Evolutionary conservation across 805 yeast genomes (phyloP), one percentile per base, ranked within the genome.

Genomic region (Wickerhamomyces canadensis): DNA sequence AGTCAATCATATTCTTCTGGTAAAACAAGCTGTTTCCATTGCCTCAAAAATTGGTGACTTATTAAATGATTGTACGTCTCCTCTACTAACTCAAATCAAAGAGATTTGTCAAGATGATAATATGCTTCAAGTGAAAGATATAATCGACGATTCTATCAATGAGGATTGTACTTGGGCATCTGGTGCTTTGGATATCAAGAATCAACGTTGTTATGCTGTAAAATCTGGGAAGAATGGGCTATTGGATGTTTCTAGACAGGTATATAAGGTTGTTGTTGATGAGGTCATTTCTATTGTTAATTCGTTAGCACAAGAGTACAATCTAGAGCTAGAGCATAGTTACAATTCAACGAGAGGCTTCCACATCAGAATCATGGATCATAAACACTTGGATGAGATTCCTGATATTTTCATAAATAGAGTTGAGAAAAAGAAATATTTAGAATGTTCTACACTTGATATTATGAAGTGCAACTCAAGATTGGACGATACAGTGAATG

Each of bases 201-300:
- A 68, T 41, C 76, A 70, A 39, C 57, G 58, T 41, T 57, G 66
- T 21, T 67, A 64, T 49, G 74, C 76, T 0, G 65, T 70, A 0
- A 69, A 58, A 40, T 51, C 64, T 26, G 74, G 73, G 0, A 46
- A 53, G 3, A 70, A 72, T 47, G 76, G 76, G 0, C 44, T 72
- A 10, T 47, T 71, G 1, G 74, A 68, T 46, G 61, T 68, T 1
- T 67, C 72, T 4, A 52, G 76, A 28, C 62, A 66, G 40, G 37
- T 68, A 0, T 70, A 70, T 38, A 58, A 62, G 35, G 54, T 47
- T 5, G 48, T 60, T 5, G 50, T 63, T 6, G 66, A 67, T 33
- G 70, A 68, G 34, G 54, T 68, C 3, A 32, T 61, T 14, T 34
- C 39, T 6, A 52, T 50, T 1, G 44, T 67, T 3, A 57, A 55